These are phyloP conservation scores for Basidiobolus meristosporus DNA, from an alignment of 371 early-diverging fungal genomes.

Conservation along the genomic window DNA sequence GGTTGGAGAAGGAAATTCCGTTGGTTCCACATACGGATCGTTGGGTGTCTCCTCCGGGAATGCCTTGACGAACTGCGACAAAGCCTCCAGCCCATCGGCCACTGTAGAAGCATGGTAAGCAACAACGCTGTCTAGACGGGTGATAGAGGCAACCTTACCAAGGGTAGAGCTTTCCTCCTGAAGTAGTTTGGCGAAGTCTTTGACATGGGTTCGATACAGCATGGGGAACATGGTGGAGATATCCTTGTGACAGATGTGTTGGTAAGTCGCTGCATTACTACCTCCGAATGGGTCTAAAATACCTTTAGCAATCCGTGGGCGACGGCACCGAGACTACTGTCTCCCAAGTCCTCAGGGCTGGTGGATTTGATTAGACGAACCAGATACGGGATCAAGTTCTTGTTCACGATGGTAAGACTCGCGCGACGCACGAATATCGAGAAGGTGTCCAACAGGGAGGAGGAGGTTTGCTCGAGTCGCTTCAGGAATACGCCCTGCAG, in stretches of 20 bases:
- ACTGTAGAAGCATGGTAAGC: slow-evolving; percentile 8
- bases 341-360: no score
- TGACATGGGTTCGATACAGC: slow-evolving; percentile 14
- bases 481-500: slow-evolving; percentile 37
- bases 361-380: no score
- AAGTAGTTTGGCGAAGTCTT: slow-evolving; percentile 10
- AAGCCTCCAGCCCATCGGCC: slow-evolving; percentile 31
- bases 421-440: slow-evolving; percentile 45
- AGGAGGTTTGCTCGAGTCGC: slow-evolving; percentile 31
- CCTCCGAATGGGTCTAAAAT: no score
- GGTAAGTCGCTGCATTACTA: no score
- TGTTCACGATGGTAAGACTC: slow-evolving; percentile 36
- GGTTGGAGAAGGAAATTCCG: neutral
- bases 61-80: slow-evolving; percentile 35
- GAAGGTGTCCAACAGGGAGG: slow-evolving; percentile 42
- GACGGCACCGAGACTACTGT: no score
- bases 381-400: slow-evolving; percentile 29
- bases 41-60: slow-evolving; percentile 20
- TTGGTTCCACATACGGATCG: slow-evolving; percentile 7
- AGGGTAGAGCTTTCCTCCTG: no score
- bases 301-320: no score
- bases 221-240: slow-evolving; percentile 19
- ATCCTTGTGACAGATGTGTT: no score
- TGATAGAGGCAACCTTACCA: no score
- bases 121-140: no score